phyloP scores from a whole-genome alignment of 2,329 filamentous ascomycete genomes.

The Zymoseptoria ardabiliae region DNA sequence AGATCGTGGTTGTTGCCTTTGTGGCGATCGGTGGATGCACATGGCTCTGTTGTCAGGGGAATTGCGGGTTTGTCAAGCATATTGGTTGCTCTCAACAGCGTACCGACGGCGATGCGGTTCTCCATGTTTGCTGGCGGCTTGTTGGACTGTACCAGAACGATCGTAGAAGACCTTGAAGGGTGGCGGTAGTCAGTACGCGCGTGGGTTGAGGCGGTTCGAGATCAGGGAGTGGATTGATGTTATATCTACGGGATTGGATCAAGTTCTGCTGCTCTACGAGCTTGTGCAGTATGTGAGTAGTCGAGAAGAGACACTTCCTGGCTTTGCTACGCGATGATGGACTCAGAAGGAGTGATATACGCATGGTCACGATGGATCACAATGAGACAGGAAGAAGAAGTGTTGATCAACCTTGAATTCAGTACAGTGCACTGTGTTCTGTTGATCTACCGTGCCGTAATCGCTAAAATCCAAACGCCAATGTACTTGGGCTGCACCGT shows the following conservation, averaged over 20 bases:
- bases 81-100: too few relatives aligned
- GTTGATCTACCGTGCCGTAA: neutral
- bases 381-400: neutral
- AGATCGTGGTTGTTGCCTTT: neutral
- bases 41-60: neutral
- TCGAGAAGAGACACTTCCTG: neutral
- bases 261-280: too few relatives aligned
- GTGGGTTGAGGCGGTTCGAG: too few relatives aligned
- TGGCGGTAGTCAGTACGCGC: too few relatives aligned
- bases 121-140: too few relatives aligned
- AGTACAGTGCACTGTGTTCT: too few relatives aligned
- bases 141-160: too few relatives aligned
- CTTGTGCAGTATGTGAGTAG: neutral
- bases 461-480: neutral
- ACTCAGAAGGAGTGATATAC: neutral
- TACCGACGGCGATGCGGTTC: too few relatives aligned
- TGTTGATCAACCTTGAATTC: neutral
- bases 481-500: neutral
- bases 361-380: neutral
- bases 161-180: too few relatives aligned
- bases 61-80: neutral
- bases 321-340: neutral
- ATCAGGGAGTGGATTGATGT: too few relatives aligned
- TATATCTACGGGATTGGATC: too few relatives aligned
- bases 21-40: neutral